Conservation (phyloP, 495 filamentous ascomycete genomes). For the Rostrohypoxylon terebratum region DNA sequence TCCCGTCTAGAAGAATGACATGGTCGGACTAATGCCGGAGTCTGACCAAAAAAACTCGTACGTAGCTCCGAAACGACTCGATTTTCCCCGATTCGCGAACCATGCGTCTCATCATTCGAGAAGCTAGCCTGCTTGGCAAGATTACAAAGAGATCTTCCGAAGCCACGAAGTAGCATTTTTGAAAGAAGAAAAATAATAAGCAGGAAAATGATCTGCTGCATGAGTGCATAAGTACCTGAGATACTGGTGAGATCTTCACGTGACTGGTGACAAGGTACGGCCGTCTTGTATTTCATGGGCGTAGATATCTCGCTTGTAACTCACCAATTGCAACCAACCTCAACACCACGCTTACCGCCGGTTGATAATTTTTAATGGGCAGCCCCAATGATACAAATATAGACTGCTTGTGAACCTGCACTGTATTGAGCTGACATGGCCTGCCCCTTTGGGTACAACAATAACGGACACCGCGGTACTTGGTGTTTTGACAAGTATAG, state of each 20-base stretch:
- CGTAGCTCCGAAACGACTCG: background rate
- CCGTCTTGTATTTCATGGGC: slow-evolving; percentile 9
- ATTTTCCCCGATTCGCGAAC: slow-evolving; percentile 1
- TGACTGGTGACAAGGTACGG: slow-evolving; percentile 5
- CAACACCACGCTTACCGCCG: slow-evolving; percentile 34
- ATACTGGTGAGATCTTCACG: slow-evolving; percentile 33
- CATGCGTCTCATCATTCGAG: background rate
- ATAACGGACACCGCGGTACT: no score
- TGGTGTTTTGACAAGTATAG: background rate
- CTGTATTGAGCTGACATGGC: slow-evolving; percentile 20
- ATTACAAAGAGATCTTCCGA: slow-evolving; percentile 1
- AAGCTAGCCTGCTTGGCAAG: slow-evolving; percentile 5
- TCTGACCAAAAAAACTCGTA: background rate
- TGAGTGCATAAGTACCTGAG: slow-evolving; percentile 10
- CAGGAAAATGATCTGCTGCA: slow-evolving; percentile 6
- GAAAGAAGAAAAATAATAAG: slow-evolving; percentile 1
- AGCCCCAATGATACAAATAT: slow-evolving; percentile 18
- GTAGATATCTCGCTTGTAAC: slow-evolving; percentile 30
- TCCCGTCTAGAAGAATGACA: background rate
- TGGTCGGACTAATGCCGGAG: background rate
- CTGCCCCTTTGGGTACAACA: background rate
- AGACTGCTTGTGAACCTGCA: background rate
- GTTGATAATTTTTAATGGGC: slow-evolving; percentile 23
- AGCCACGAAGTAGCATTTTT: background rate
- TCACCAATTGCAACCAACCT: slow-evolving; percentile 40